Percentiles rank a stretch among this genome's conserved stretches.
phyloP scores from a whole-genome alignment of 1,284 basidiomycete species.

The Fomitopsis schrenkii region DNA sequence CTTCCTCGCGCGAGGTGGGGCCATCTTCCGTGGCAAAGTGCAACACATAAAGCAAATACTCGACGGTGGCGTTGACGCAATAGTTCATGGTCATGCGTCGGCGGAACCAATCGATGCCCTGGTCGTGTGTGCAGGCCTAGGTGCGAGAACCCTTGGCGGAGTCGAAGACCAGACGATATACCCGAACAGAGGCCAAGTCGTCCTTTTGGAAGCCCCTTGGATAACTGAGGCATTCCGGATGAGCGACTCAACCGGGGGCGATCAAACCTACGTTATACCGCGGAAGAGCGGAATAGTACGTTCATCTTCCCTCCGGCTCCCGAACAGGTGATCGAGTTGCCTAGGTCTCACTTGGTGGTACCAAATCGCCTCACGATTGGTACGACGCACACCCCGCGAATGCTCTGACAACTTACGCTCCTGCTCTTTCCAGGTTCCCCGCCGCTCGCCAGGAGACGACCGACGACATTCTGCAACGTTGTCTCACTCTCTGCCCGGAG shows the following conservation, averaged over 20 bases:
- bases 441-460: slow-evolving; percentile 41
- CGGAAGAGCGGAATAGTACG: slow-evolving; percentile 23
- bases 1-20: slow-evolving; percentile 60
- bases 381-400: slow-evolving; percentile 25
- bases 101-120: slow-evolving; percentile 40
- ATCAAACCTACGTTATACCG: slow-evolving; percentile 71
- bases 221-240: slow-evolving; percentile 57
- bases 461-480: slow-evolving; percentile 55
- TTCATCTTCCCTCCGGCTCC: neutral
- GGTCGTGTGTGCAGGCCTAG: slow-evolving; percentile 63
- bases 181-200: slow-evolving; percentile 51
- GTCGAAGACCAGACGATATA: slow-evolving; percentile 44
- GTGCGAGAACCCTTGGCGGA: slow-evolving; percentile 41
- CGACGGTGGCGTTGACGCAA: slow-evolving; percentile 50
- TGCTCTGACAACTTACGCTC: neutral
- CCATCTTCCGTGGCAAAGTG: slow-evolving; percentile 48
- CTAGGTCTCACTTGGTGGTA: neutral
- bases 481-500: slow-evolving; percentile 58
- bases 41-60: slow-evolving; percentile 65
- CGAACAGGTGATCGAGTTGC: neutral
- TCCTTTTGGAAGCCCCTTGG: slow-evolving; percentile 47
- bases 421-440: neutral
- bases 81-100: slow-evolving; percentile 24
- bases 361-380: neutral
- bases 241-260: slow-evolving; percentile 39